These are phyloP conservation scores for Mortierella sp. DNA, from an alignment of 371 early-diverging fungal genomes.

Conservation along the genomic window DNA sequence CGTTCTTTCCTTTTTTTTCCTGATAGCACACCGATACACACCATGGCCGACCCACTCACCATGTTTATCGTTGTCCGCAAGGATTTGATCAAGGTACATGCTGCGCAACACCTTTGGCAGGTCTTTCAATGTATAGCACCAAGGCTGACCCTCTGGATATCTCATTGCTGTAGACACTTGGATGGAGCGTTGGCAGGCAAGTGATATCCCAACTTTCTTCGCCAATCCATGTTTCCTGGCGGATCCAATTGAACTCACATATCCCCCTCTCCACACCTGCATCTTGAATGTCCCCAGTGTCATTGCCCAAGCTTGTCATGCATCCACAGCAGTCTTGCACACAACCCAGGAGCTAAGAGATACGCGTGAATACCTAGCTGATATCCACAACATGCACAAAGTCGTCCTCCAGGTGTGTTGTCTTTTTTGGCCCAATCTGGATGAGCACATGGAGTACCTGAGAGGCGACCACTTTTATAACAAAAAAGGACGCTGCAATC, in stretches of 20 bases:
- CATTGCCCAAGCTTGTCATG: conserved; percentile 90
- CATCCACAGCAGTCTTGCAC: conserved; percentile 77
- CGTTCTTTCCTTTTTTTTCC: neutral
- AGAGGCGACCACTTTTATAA: too few relatives aligned
- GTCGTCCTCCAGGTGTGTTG: conserved; percentile 74
- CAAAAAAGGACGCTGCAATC: neutral
- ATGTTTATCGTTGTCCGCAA: conserved; percentile 88
- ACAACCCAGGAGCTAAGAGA: conserved; percentile 65
- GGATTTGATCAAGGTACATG: conserved; percentile 78
- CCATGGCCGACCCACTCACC: conserved; percentile 70
- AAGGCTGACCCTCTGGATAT: neutral
- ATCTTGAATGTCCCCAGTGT: conserved; percentile 58
- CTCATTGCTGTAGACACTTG: conserved; percentile 58
- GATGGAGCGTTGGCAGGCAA: conserved; percentile 87
- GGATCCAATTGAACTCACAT: neutral
- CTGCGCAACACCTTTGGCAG: too few relatives aligned
- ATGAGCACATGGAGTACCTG: too few relatives aligned
- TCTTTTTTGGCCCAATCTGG: neutral
- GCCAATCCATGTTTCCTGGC: neutral
- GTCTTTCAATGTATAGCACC: neutral
- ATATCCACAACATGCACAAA: conserved; percentile 84
- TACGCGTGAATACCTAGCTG: conserved; percentile 70
- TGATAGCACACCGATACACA: neutral
- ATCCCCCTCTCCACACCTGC: neutral
- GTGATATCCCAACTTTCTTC: neutral